Evolutionary conservation across 371 early-diverging fungal species (phyloP).

Genomic region (Mucor indicus): DNA sequence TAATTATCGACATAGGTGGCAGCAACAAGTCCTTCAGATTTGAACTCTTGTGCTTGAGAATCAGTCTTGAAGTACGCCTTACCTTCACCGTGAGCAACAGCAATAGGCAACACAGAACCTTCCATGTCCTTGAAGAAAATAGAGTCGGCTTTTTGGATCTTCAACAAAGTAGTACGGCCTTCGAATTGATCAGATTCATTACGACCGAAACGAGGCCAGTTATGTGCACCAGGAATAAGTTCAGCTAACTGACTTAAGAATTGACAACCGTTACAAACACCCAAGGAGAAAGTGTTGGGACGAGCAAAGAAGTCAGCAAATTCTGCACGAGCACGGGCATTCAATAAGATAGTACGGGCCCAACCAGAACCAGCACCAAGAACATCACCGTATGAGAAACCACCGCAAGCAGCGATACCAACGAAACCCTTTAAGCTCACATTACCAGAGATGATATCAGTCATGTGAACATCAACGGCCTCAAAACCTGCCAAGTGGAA

Average conservation of each 20-base stretch:
- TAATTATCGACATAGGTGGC: constrained; percentile 83
- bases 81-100: constrained; percentile 97
- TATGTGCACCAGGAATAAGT: constrained; percentile 75
- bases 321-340: constrained; percentile 67
- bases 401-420: constrained; percentile 94
- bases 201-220: constrained; percentile 90
- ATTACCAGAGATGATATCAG: constrained; percentile 80
- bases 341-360: constrained; percentile 87
- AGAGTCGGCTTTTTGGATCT: constrained; percentile 47
- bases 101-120: constrained; percentile 89
- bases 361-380: constrained; percentile 96
- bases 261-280: constrained; percentile 98
- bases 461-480: constrained; percentile 96
- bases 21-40: constrained; percentile 49
- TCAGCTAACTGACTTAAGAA: constrained; percentile 85
- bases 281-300: constrained; percentile 88
- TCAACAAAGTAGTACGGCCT: constrained; percentile 82
- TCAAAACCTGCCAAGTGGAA: constrained; percentile 91
- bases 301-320: constrained; percentile 82
- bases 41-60: constrained; percentile 42
- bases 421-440: constrained; percentile 69
- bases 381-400: constrained; percentile 97
- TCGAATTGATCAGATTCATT: constrained; percentile 94
- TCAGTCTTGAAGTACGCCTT: constrained; percentile 70
- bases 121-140: constrained; percentile 89